These are phyloP conservation scores for Fusarium scirpi DNA, from an alignment of 2,329 filamentous ascomycete genomes.

Conservation along the genomic window DNA sequence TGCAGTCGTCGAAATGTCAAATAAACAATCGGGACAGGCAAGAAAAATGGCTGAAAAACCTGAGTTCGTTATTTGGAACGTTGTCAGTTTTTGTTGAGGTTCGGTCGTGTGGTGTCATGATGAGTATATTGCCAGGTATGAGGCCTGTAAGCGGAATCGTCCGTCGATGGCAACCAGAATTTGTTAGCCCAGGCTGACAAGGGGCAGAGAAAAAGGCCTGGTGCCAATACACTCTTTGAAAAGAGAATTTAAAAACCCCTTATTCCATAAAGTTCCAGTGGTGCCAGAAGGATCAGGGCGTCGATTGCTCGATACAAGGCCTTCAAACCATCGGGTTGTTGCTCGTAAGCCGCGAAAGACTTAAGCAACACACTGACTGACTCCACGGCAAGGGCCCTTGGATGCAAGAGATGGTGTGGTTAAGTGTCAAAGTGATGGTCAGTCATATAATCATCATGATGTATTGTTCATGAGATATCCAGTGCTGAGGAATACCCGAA, in stretches of 20 bases:
- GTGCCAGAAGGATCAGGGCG: background rate
- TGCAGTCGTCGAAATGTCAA: background rate
- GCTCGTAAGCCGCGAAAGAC: background rate
- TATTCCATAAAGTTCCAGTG: background rate
- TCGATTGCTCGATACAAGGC: background rate
- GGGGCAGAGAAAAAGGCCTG: background rate
- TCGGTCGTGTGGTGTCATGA: constrained; percentile 19
- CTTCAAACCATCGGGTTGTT: background rate
- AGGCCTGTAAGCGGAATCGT: constrained; percentile 1
- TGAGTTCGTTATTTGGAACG: background rate
- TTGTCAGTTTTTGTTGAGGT: background rate
- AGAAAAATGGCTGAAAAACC: background rate
- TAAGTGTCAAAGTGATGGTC: constrained; percentile 12
- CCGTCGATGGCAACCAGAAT: background rate
- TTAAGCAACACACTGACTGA: background rate
- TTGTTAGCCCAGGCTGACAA: background rate
- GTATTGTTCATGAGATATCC: background rate
- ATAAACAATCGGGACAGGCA: background rate
- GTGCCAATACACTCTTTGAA: background rate
- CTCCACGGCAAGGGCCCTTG: background rate
- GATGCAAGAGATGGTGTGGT: background rate
- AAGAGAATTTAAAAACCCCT: no score
- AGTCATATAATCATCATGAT: constrained; percentile 28
- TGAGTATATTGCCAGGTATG: background rate
- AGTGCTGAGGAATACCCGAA: background rate